Base-by-base conservation (phyloP, 306 rosid species). In the Sicyos baderoa region DNA sequence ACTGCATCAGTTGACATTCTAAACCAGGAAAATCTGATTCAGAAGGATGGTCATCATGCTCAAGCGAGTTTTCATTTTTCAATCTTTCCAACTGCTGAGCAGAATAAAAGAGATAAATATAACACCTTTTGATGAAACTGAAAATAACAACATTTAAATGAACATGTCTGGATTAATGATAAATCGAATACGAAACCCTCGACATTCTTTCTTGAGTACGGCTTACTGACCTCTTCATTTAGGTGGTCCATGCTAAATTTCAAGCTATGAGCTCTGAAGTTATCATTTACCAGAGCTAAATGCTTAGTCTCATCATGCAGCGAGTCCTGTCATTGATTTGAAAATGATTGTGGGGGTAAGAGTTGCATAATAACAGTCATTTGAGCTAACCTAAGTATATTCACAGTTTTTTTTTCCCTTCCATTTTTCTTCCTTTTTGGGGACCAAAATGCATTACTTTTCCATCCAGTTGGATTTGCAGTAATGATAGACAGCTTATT, bases 41-140 rank as follows among this genome's bases (percentile, higher is more conserved):
- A 7, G 71, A 66, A 62, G 78, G 81, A 56, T 71, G 68, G 51
- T 84, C 85, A 77, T 84, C 88, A 17, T 42, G 81, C 10, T 79
- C 78, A 77, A 84, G 80, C 63, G 78, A 72, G 78, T 88, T 90
- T 70, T 94, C 97, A 3, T 84, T 77, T 79, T 86, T 90, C 95
- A 94, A 82, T 77, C 80, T 86, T 86, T 90, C 95, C 84, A 94
- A 82, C 97, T 94, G 89, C 89, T n/a, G 78, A 77, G 60, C 57
- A 77, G 73, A 77, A 58, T 40, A 71, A 58, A 81, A 35, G 54
- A 65, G 60, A 68, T 5, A 35, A 32, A 35, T 35, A 35, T 35
- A 35, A 35, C 42, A 35, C 6, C 7, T 35, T 35, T 35, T 35
- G 5, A 35, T 35, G 42, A 6, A 35, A 35, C 42, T 47, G 67